phyloP scores from a whole-genome alignment of 768 basidiomycete species.

The Leccinum aurantiacum region DNA sequence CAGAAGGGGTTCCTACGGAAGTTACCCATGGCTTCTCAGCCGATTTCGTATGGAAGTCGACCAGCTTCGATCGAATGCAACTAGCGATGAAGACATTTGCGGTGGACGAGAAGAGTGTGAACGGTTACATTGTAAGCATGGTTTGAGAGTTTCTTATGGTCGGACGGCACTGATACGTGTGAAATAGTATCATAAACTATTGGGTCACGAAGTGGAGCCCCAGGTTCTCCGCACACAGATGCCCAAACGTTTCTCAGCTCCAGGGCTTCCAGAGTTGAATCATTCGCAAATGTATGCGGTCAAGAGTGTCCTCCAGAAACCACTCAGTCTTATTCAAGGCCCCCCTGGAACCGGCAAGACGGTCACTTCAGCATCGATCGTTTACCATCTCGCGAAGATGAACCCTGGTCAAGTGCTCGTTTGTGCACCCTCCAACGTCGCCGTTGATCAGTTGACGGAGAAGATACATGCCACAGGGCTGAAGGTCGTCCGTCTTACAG shows the following conservation, averaged over 20 bases:
- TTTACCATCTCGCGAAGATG: constrained; percentile 99
- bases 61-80: constrained; percentile 99
- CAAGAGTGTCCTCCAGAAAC: constrained; percentile 98
- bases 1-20: constrained; percentile 92
- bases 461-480: constrained; percentile 99
- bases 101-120: constrained; percentile 98
- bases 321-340: constrained; percentile 95
- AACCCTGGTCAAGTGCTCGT: constrained; percentile 99
- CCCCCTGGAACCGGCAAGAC: constrained; percentile 99
- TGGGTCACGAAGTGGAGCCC: constrained; percentile 96
- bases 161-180: constrained; percentile 2
- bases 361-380: constrained; percentile 97
- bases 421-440: constrained; percentile 98
- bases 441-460: constrained; percentile 98
- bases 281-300: constrained; percentile 99
- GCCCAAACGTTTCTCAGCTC: constrained; percentile 97
- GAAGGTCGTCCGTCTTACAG: constrained; percentile 96
- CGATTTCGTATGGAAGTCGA: constrained; percentile 99
- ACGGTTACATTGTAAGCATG: constrained; percentile 89
- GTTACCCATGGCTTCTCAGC: constrained; percentile 93
- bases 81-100: constrained; percentile 99
- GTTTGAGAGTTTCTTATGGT: neutral
- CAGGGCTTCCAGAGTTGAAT: constrained; percentile 95
- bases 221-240: constrained; percentile 88
- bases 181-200: constrained; percentile 90